A percentile compares a stretch with the other conserved stretches of the same genome.
phyloP scores from a whole-genome alignment of 2,329 filamentous ascomycete genomes.

The Rasamsonia emersonii region DNA sequence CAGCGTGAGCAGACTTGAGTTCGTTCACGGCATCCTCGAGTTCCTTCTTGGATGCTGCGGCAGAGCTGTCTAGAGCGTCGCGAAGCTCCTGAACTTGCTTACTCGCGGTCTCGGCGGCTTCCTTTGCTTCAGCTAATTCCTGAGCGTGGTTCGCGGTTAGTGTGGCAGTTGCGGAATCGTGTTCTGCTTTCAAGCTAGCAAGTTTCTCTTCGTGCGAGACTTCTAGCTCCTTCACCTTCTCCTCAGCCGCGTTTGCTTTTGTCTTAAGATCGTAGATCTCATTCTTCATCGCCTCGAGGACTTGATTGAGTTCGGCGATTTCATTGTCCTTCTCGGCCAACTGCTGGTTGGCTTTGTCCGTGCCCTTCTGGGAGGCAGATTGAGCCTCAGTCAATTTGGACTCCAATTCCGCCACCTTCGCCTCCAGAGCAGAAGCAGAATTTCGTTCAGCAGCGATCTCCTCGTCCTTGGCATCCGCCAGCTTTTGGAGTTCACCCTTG shows the following conservation, averaged over 20 bases:
- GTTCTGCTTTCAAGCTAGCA: constrained; percentile 21
- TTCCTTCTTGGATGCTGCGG: constrained; percentile 19
- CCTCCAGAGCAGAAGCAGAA: constrained; percentile 22
- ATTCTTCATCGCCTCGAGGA: constrained; percentile 11
- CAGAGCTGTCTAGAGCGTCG: constrained; percentile 23
- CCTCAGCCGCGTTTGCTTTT: constrained; percentile 13
- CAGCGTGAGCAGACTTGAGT: constrained; percentile 21
- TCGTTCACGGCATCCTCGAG: constrained; percentile 23
- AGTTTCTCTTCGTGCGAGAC: constrained; percentile 20
- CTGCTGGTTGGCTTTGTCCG: constrained; percentile 17
- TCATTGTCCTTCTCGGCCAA: constrained; percentile 30
- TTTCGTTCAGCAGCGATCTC: constrained; percentile 27
- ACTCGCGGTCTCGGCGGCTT: constrained; percentile 22
- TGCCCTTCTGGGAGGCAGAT: constrained; percentile 17
- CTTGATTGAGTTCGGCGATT: constrained; percentile 19
- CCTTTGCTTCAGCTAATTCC: constrained; percentile 24
- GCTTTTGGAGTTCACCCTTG: constrained; percentile 28
- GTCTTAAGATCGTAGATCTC: constrained; percentile 22
- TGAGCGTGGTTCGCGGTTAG: constrained; percentile 22
- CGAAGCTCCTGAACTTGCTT: constrained; percentile 27
- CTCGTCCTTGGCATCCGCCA: constrained; percentile 28
- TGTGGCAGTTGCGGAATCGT: constrained; percentile 16
- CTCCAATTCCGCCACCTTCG: constrained; percentile 28
- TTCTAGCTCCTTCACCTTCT: constrained; percentile 21
- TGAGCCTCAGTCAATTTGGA: constrained; percentile 25